A percentile compares a stretch with the other conserved stretches of the same genome.
Evolutionary conservation across 345 rosid genomes (phyloP).

Genomic region (Arabidopsis arenosa): DNA sequence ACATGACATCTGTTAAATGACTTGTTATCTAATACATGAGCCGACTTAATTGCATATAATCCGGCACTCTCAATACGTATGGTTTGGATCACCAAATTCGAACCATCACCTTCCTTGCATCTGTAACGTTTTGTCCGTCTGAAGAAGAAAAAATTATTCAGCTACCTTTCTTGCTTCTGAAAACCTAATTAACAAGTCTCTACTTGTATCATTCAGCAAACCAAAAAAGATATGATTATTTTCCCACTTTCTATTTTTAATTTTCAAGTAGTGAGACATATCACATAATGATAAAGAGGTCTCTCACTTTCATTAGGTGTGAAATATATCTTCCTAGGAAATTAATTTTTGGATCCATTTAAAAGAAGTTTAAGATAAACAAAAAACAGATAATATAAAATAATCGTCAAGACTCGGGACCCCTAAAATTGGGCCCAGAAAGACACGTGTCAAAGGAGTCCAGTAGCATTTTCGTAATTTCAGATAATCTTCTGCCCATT

Average conservation of each 20-base stretch:
- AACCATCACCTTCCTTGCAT: background rate
- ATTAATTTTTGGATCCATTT: background rate
- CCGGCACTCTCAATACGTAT: constrained; percentile 1
- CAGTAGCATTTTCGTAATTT: constrained; percentile 17
- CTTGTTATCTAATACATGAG: background rate
- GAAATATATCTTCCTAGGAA: background rate
- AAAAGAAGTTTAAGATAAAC: background rate
- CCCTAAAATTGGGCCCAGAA: constrained; percentile 12
- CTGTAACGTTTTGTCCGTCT: background rate
- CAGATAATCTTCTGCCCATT: background rate
- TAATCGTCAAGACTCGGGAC: constrained; percentile 15
- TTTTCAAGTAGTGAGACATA: constrained; percentile 1
- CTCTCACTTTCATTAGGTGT: constrained; percentile 9
- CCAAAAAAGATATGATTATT: background rate
- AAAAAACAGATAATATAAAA: background rate
- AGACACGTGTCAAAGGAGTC: constrained; percentile 34
- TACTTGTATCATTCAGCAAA: background rate
- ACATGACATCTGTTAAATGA: background rate
- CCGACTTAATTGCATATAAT: background rate
- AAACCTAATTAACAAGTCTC: background rate
- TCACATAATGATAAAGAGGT: background rate
- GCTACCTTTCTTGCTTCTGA: background rate
- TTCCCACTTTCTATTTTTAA: background rate
- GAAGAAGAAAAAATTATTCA: background rate
- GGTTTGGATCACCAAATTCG: background rate